Evolutionary conservation across 306 rosid genomes (phyloP).

Genomic region (Glycyrrhiza uralensis): DNA sequence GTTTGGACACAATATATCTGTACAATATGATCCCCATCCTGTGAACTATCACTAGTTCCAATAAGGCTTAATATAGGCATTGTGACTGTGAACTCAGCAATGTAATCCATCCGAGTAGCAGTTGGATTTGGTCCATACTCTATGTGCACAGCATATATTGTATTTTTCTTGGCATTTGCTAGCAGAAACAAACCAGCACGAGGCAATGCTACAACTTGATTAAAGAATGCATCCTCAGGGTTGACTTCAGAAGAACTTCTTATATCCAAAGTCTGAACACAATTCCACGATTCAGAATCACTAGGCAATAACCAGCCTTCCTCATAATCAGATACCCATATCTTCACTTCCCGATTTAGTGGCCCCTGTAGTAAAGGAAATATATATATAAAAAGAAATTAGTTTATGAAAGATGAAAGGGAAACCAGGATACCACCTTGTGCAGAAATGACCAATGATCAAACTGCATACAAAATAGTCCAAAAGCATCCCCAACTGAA

Average conservation of each 20-base stretch:
- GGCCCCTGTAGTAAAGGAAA: slow-evolving; percentile 52
- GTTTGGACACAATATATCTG: slow-evolving; percentile 77
- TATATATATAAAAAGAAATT: neutral
- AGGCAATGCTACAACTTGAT: slow-evolving; percentile 60
- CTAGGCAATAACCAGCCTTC: slow-evolving; percentile 80
- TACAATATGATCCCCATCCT: slow-evolving; percentile 61
- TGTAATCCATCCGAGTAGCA: slow-evolving; percentile 67
- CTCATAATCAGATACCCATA: slow-evolving; percentile 64
- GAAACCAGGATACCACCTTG: neutral
- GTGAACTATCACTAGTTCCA: slow-evolving; percentile 63
- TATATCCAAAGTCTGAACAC: slow-evolving; percentile 60
- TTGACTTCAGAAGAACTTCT: slow-evolving; percentile 53
- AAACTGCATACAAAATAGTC: slow-evolving; percentile 11
- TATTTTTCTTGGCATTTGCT: slow-evolving; percentile 77
- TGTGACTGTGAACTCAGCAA: slow-evolving; percentile 68
- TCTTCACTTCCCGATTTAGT: slow-evolving; percentile 61
- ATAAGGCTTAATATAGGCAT: slow-evolving; percentile 76
- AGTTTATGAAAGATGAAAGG: slow-evolving; percentile 20
- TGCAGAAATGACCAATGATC: neutral
- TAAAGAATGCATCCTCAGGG: slow-evolving; percentile 61
- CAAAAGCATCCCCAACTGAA: slow-evolving; percentile 13
- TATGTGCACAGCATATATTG: slow-evolving; percentile 69
- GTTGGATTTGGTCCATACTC: slow-evolving; percentile 73
- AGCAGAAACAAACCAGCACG: slow-evolving; percentile 61
- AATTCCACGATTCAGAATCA: slow-evolving; percentile 69